Percentiles rank a stretch among this genome's conserved stretches.
Evolutionary conservation across 306 rosid species (phyloP).

Genomic region (Prunus fruticosa): DNA sequence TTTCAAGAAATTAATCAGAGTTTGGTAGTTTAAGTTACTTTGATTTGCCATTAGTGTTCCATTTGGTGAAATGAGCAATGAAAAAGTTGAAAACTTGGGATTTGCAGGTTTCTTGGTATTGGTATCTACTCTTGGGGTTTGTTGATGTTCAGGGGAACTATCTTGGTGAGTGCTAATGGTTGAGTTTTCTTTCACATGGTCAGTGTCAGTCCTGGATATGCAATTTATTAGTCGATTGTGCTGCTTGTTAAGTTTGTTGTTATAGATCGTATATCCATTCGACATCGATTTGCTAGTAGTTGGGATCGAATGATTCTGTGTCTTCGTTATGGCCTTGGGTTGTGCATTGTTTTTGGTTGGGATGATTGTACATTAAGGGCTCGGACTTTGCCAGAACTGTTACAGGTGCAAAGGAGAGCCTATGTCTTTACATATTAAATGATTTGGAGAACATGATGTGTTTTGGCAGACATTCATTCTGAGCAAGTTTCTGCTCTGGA

Average conservation of each 20-base stretch:
- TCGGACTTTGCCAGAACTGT: too few relatives aligned
- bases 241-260: not conserved
- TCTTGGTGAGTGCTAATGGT: constrained; percentile 42
- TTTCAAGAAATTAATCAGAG: too few relatives aligned
- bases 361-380: not conserved
- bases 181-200: not conserved
- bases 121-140: constrained; percentile 64
- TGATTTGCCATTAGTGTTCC: not conserved
- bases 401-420: too few relatives aligned
- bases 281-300: not conserved
- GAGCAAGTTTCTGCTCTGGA: not conserved
- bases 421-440: too few relatives aligned
- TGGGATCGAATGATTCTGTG: not conserved
- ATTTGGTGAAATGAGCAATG: not conserved
- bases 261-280: not conserved
- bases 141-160: constrained; percentile 69
- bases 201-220: not conserved
- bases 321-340: not conserved
- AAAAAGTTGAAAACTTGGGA: constrained; percentile 1
- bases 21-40: not conserved
- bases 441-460: not conserved
- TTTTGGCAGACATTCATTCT: not conserved
- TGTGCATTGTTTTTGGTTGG: not conserved
- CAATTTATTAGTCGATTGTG: not conserved
- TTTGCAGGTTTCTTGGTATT: constrained; percentile 71